A percentile compares a stretch with the other conserved stretches of the same genome.
Conservation (phyloP, 78 protist species). For the Dictyostelium capitatum region DNA sequence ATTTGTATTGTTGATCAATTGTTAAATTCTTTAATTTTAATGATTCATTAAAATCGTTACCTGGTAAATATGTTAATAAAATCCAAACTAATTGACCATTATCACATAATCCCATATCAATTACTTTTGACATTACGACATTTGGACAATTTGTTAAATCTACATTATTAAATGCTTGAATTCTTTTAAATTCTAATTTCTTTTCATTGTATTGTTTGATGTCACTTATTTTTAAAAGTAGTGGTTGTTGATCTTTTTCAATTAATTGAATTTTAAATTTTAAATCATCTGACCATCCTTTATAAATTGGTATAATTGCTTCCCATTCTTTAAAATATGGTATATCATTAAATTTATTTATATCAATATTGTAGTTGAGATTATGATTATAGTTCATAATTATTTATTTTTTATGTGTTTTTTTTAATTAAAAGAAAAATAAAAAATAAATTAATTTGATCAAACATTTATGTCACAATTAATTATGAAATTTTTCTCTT, state of each 20-base stretch:
- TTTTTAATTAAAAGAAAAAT: no score
- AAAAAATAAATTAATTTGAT: no score
- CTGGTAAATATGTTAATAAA: background rate
- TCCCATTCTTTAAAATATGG: background rate
- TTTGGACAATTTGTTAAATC: background rate
- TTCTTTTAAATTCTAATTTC: background rate
- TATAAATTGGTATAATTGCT: background rate
- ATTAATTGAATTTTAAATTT: background rate
- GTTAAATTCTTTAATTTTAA: background rate
- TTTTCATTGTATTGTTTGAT: background rate
- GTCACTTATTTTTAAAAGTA: background rate
- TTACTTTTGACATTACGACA: background rate
- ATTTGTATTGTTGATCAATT: background rate
- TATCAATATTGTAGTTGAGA: no score
- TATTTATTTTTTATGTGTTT: no score
- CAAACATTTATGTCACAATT: no score
- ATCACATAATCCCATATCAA: conserved; percentile 3
- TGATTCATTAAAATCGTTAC: background rate
- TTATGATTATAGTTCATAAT: no score
- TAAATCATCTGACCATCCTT: conserved; percentile 7
- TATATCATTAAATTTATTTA: background rate
- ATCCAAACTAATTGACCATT: background rate
- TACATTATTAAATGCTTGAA: background rate
- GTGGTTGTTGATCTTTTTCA: background rate
- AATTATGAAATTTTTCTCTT: no score